Evolutionary conservation across 2,329 filamentous ascomycete species (phyloP).

Genomic region (Penicillium thymicola): DNA sequence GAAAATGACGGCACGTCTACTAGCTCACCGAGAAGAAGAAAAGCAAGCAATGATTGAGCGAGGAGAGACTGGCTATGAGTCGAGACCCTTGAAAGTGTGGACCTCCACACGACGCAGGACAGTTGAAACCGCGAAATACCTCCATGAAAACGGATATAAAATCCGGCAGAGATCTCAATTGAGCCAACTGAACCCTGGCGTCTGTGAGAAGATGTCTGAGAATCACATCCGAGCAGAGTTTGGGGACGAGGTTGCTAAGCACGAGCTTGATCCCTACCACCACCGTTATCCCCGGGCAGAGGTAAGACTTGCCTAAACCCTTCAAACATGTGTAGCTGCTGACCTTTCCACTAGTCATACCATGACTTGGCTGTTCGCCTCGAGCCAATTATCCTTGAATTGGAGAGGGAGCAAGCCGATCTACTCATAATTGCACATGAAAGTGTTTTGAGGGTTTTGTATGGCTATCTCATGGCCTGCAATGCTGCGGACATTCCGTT

Average conservation of each 20-base stretch:
- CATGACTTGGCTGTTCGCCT: conserved; percentile 97
- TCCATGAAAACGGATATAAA: conserved; percentile 77
- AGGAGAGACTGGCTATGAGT: conserved; percentile 63
- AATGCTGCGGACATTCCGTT: conserved; percentile 91
- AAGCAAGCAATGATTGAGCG: conserved; percentile 65
- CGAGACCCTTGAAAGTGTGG: conserved; percentile 87
- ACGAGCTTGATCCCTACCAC: conserved; percentile 92
- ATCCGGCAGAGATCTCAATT: conserved; percentile 91
- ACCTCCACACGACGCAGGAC: conserved; percentile 88
- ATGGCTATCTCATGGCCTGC: conserved; percentile 98
- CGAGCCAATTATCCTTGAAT: conserved; percentile 94
- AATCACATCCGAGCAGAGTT: conserved; percentile 74
- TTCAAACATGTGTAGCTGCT: neutral
- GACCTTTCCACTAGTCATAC: conserved; percentile 65
- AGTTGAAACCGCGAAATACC: conserved; percentile 79
- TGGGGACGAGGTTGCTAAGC: conserved; percentile 87
- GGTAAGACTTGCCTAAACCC: conserved; percentile 48
- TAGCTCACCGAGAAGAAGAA: conserved; percentile 81
- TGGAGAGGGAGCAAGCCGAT: conserved; percentile 95
- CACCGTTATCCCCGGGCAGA: conserved; percentile 94
- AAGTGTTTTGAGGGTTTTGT: conserved; percentile 92
- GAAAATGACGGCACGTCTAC: conserved; percentile 79
- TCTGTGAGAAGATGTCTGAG: conserved; percentile 92
- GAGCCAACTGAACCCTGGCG: conserved; percentile 94
- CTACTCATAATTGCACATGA: conserved; percentile 98